Percentiles rank a stretch among this genome's conserved stretches.
Evolutionary conservation across 2,329 filamentous ascomycete genomes (phyloP).

Genomic region (Trichoderma harzianum): DNA sequence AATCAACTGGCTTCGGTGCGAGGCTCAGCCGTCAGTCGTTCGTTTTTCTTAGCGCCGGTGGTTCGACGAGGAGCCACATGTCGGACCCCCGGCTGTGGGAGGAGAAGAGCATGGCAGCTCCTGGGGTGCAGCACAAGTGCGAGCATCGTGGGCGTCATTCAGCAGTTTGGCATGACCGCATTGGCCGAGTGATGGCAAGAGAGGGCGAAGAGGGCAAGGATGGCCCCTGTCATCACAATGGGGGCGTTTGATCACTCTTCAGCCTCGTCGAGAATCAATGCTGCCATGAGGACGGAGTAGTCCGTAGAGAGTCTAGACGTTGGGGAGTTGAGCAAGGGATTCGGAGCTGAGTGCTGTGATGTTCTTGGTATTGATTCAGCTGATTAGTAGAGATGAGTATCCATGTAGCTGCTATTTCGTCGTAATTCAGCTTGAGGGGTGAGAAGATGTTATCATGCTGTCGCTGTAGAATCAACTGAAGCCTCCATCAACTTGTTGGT

Average conservation of each 20-base stretch:
- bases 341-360: not conserved
- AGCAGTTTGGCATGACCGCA: not conserved
- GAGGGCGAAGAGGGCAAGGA: not conserved
- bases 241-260: not conserved
- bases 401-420: not conserved
- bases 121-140: not conserved
- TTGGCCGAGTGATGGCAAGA: not conserved
- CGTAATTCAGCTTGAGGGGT: not conserved
- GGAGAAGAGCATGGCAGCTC: not conserved
- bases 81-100: not conserved
- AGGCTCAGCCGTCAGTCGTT: conserved; percentile 15
- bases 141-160: not conserved
- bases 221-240: not conserved
- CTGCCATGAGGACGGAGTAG: not conserved
- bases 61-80: conserved; percentile 3
- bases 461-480: not conserved
- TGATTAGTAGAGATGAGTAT: not conserved
- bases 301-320: not conserved
- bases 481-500: not conserved
- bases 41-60: conserved; percentile 8
- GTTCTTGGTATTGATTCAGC: not conserved
- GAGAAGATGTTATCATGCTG: no score
- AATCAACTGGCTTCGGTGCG: not conserved
- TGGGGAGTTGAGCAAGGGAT: not conserved
- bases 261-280: not conserved